Conservation (phyloP, 345 rosid genomes). For the Microthlaspi erraticum region DNA sequence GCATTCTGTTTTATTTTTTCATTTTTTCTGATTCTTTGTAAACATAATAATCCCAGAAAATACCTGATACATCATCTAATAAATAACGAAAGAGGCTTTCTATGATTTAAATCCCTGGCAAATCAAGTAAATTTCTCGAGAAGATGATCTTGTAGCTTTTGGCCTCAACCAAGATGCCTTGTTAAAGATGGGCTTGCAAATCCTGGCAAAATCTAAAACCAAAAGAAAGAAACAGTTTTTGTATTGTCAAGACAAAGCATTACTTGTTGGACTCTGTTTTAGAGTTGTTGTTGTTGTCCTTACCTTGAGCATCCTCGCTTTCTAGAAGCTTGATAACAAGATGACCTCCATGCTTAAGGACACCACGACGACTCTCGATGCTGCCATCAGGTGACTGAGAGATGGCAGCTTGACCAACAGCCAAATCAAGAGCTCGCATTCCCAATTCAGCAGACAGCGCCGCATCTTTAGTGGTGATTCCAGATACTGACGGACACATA, state of each 20-base stretch:
- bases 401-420: conserved; percentile 64
- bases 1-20: neutral
- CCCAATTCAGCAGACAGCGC: conserved; percentile 86
- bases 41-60: conserved; percentile 6
- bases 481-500: conserved; percentile 92
- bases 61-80: neutral
- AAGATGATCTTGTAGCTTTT: conserved; percentile 91
- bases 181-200: conserved; percentile 79
- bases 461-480: conserved; percentile 78
- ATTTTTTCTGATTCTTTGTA: conserved; percentile 13
- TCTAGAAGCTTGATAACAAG: conserved; percentile 89
- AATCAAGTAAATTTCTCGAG: conserved; percentile 90
- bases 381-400: conserved; percentile 40
- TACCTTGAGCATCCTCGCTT: conserved; percentile 88
- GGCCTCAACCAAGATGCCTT: conserved; percentile 95
- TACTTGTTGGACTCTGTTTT: neutral
- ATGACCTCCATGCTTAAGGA: conserved; percentile 73
- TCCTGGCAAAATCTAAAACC: conserved; percentile 64
- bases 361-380: conserved; percentile 49
- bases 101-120: conserved; percentile 65
- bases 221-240: conserved; percentile 15
- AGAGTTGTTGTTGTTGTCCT: neutral
- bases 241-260: neutral
- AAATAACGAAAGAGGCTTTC: neutral
- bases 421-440: conserved; percentile 84